These are phyloP conservation scores for Thermochaetoides dissita DNA, from an alignment of 2,329 filamentous ascomycete genomes.

Conservation along the genomic window DNA sequence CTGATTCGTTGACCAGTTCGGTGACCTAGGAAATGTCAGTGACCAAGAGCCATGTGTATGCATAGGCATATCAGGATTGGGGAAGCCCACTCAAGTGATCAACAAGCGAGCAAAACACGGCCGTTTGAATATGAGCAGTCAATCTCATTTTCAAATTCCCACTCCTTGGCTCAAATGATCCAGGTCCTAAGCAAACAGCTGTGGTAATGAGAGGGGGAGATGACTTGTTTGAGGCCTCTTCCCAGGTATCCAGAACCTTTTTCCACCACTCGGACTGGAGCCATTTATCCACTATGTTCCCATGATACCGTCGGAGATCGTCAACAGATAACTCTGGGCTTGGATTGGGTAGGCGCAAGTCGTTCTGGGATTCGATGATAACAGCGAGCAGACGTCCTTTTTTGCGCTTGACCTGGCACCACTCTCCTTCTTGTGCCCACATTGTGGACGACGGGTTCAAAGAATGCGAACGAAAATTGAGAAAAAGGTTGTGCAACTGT, in stretches of 20 bases:
- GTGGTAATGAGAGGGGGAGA: slow-evolving; percentile 18
- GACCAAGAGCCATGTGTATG: background rate
- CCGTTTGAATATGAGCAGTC: slow-evolving; percentile 37
- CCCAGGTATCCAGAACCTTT: slow-evolving; percentile 23
- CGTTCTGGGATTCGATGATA: too few relatives aligned
- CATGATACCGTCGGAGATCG: slow-evolving; percentile 17
- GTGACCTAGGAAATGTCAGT: slow-evolving; percentile 12
- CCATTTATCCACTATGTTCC: slow-evolving; percentile 13
- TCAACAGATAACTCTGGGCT: slow-evolving; percentile 12
- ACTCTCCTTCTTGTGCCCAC: slow-evolving; percentile 8
- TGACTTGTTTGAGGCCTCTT: slow-evolving; percentile 10
- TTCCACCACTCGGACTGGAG: slow-evolving; percentile 16
- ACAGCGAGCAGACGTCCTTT: slow-evolving; percentile 5
- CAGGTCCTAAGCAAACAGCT: slow-evolving; percentile 41
- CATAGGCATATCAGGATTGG: background rate
- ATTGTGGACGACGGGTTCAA: background rate
- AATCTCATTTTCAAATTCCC: slow-evolving; percentile 31
- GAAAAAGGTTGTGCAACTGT: too few relatives aligned
- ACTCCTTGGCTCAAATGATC: slow-evolving; percentile 38
- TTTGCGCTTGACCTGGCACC: slow-evolving; percentile 15
- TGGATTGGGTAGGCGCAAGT: slow-evolving; percentile 9
- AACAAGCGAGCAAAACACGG: slow-evolving; percentile 36
- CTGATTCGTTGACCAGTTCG: slow-evolving; percentile 21
- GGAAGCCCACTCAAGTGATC: slow-evolving; percentile 25
- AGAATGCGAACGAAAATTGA: too few relatives aligned